phyloP scores from a whole-genome alignment of 495 filamentous ascomycete genomes.

The Trypethelium eluteriae region DNA sequence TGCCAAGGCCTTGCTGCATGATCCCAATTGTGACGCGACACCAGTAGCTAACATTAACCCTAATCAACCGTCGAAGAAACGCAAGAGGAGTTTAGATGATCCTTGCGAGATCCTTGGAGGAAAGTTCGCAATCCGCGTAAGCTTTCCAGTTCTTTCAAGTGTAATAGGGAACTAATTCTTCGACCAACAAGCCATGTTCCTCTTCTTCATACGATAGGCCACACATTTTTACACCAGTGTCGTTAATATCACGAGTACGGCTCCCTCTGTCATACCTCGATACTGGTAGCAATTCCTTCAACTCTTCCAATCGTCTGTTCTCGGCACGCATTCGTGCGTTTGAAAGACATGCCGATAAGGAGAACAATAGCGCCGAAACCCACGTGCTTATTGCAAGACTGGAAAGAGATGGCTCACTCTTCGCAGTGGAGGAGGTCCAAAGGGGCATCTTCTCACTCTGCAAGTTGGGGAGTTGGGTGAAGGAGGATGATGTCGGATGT shows the following conservation, averaged over 20 bases:
- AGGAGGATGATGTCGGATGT: slow-evolving; percentile 37
- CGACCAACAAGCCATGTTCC: slow-evolving; percentile 5
- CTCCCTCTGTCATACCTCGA: slow-evolving; percentile 36
- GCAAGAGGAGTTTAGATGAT: background rate
- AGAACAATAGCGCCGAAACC: slow-evolving; percentile 11
- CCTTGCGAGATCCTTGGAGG: background rate
- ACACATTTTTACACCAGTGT: slow-evolving; percentile 18
- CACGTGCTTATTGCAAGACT: slow-evolving; percentile 59
- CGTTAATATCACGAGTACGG: slow-evolving; percentile 26
- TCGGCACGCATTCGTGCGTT: slow-evolving; percentile 29
- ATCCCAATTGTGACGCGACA: background rate
- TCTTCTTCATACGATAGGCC: slow-evolving; percentile 11
- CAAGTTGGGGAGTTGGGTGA: slow-evolving; percentile 60
- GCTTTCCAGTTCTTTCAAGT: background rate
- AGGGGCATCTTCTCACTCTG: slow-evolving; percentile 61
- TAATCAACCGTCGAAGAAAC: background rate
- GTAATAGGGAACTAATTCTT: background rate
- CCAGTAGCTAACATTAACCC: background rate
- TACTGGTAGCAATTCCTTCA: slow-evolving; percentile 11
- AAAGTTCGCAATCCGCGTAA: background rate
- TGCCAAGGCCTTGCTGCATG: background rate
- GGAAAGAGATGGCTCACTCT: slow-evolving; percentile 51
- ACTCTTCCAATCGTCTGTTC: slow-evolving; percentile 28
- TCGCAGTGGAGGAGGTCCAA: slow-evolving; percentile 65
- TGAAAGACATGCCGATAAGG: slow-evolving; percentile 22